Base-by-base conservation (phyloP, 768 basidiomycete species). In the Mycena haematopus region DNA sequence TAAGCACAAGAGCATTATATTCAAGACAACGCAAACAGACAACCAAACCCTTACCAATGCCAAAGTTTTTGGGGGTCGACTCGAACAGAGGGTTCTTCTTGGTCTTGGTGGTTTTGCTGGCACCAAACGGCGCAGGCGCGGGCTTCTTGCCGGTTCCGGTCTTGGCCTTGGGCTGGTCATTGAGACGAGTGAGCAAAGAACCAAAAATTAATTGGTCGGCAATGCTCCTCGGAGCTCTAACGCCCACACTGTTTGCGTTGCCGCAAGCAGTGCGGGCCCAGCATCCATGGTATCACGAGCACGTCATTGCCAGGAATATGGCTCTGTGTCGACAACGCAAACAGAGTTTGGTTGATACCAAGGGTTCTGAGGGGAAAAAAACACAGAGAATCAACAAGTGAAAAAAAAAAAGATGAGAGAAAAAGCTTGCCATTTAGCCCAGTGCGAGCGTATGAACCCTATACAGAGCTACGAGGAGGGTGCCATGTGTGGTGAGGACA, bases 21-120 rank as follows among this genome's bases (percentile, higher is more conserved):
- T 14, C 14, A 56, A 6, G 58, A 58, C 31, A 46, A 9, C n/a
- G 59, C 19, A 24, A 35, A 24, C 29, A 31, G 29, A 19, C 11
- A 31, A 75, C 85, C 11, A 36, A 11, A 42, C 17, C 40, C 66
- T n/a, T 4, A 97, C 96, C 96, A 65, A 98, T 96, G 74, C 93
- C 94, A 76, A 96, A 98, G 84, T 95, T 96, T 78, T 91, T 92
- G 71, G 95, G 86, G 64, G 75, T 82, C 58, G 94, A 76, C 83
- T 98, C 95, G 77, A 98, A 97, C 70, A 99, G 87, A 71, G 96
- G 96, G 84, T 98, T 98, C 83, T 96, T 96, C 77, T 88, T 88
- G 38, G 77, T 71, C 80, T 95, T 93, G 68, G 83, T 75, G 36
- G 81, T 65, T 80, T 93, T 93, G 83, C 84, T 84, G 71, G 89